These are phyloP conservation scores for Mortierella hygrophila DNA, from an alignment of 192 early-diverging fungal genomes.

Conservation along the genomic window DNA sequence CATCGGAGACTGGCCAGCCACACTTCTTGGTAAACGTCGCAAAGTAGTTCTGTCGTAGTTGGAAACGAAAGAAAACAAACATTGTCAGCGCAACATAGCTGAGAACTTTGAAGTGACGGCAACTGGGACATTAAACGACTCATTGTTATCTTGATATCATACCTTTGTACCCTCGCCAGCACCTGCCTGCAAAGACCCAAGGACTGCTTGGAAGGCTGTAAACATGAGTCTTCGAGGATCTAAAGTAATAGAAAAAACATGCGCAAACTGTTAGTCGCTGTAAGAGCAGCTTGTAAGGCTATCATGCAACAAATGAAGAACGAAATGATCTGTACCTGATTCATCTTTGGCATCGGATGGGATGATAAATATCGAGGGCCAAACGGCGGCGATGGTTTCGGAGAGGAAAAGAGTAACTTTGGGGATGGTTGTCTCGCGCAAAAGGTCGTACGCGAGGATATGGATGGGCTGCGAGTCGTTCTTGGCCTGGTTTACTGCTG, in stretches of 20 bases:
- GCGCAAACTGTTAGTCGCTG: not conserved
- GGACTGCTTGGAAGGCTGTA: constrained; percentile 24
- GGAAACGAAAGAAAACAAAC: not conserved
- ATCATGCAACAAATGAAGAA: not conserved
- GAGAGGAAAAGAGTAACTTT: constrained; percentile 24
- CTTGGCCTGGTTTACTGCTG: constrained; percentile 9
- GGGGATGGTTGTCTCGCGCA: constrained; percentile 17
- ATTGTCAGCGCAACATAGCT: not conserved
- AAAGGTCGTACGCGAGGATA: constrained; percentile 31
- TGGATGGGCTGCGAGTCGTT: not conserved
- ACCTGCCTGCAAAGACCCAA: constrained; percentile 23
- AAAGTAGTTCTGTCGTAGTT: not conserved
- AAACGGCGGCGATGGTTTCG: constrained; percentile 38
- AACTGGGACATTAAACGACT: not conserved
- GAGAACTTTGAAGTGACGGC: not conserved
- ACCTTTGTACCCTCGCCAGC: constrained; percentile 4
- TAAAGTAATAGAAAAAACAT: not conserved
- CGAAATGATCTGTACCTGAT: not conserved
- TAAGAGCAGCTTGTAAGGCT: not conserved
- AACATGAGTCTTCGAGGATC: constrained; percentile 11
- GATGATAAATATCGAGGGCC: constrained; percentile 24
- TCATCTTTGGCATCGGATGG: not conserved
- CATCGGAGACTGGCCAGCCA: constrained; percentile 17
- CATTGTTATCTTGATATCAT: not conserved
- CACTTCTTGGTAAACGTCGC: constrained; percentile 27